These are phyloP conservation scores for Ophiostoma populinum DNA, from an alignment of 2,329 filamentous ascomycete genomes.

Conservation along the genomic window DNA sequence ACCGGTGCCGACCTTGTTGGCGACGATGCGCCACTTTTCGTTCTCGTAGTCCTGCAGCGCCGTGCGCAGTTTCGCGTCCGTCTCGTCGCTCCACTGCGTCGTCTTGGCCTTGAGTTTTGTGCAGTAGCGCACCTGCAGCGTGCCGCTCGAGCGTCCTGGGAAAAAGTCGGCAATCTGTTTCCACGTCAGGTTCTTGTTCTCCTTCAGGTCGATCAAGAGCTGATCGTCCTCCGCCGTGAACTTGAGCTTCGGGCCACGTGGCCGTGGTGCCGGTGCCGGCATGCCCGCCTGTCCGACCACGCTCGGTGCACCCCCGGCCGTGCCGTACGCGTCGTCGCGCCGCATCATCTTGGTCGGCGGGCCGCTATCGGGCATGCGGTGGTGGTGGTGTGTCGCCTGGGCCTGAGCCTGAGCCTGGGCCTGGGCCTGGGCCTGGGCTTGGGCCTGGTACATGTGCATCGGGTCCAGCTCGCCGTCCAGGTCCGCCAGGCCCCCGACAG, in stretches of 20 bases:
- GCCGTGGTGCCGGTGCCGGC: constrained; percentile 64
- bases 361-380: constrained; percentile 57
- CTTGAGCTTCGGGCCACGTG: constrained; percentile 78
- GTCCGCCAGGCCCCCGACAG: constrained; percentile 30
- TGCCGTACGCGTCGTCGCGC: constrained; percentile 30
- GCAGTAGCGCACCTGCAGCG: constrained; percentile 84
- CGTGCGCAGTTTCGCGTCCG: constrained; percentile 59
- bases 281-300: constrained; percentile 77
- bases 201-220: constrained; percentile 74
- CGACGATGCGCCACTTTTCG: constrained; percentile 84
- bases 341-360: constrained; percentile 50
- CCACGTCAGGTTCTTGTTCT: constrained; percentile 90
- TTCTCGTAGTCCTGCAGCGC: constrained; percentile 74
- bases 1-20: constrained; percentile 77
- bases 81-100: constrained; percentile 84
- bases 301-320: constrained; percentile 47
- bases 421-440: neutral
- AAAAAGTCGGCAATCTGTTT: constrained; percentile 97
- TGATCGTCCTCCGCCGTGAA: constrained; percentile 88
- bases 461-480: constrained; percentile 37
- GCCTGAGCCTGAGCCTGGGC: neutral
- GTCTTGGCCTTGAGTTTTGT: constrained; percentile 91
- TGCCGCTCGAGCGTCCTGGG: constrained; percentile 75
- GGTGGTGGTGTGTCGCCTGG: constrained; percentile 44
- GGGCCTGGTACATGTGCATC: constrained; percentile 25